These are phyloP conservation scores for Phytophthora megakarya DNA, from an alignment of 352 stramenopile genomes.

Conservation along the genomic window DNA sequence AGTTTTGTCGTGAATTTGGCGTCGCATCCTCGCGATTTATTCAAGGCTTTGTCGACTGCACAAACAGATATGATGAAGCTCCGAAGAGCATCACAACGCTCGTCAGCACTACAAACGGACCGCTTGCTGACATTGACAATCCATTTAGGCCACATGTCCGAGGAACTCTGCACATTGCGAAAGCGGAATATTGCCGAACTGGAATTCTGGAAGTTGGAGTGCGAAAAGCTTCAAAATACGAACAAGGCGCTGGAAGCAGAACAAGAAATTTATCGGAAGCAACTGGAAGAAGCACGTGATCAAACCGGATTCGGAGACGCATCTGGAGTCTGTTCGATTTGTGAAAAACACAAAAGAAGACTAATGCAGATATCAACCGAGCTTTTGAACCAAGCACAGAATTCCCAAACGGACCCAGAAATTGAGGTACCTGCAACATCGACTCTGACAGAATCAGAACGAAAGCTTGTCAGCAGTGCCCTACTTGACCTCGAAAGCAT, in stretches of 20 bases:
- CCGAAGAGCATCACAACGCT: constrained; percentile 52
- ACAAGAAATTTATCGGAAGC: constrained; percentile 36
- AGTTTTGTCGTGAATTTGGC: constrained; percentile 57
- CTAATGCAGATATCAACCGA: constrained; percentile 54
- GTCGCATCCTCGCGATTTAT: constrained; percentile 65
- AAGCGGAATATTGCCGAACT: constrained; percentile 64
- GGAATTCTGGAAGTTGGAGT: constrained; percentile 72
- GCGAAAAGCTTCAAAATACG: constrained; percentile 63
- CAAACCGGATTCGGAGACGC: constrained; percentile 2
- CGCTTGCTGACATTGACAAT: constrained; percentile 66
- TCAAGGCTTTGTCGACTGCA: constrained; percentile 56
- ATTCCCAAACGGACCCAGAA: constrained; percentile 1
- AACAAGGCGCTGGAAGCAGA: constrained; percentile 47
- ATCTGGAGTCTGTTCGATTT: constrained; percentile 39
- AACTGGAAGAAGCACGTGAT: constrained; percentile 34
- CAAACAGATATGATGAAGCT: constrained; percentile 51
- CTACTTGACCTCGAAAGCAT: constrained; percentile 59
- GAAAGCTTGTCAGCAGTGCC: constrained; percentile 37
- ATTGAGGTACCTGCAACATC: constrained; percentile 13
- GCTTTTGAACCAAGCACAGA: constrained; percentile 25
- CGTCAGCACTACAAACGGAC: constrained; percentile 62
- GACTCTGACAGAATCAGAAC: constrained; percentile 45
- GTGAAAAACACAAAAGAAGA: constrained; percentile 60
- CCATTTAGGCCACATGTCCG: constrained; percentile 67
- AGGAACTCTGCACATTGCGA: constrained; percentile 67